Base-by-base conservation (phyloP, 2,329 filamentous ascomycete genomes). In the Cladobotryum mycophilum region DNA sequence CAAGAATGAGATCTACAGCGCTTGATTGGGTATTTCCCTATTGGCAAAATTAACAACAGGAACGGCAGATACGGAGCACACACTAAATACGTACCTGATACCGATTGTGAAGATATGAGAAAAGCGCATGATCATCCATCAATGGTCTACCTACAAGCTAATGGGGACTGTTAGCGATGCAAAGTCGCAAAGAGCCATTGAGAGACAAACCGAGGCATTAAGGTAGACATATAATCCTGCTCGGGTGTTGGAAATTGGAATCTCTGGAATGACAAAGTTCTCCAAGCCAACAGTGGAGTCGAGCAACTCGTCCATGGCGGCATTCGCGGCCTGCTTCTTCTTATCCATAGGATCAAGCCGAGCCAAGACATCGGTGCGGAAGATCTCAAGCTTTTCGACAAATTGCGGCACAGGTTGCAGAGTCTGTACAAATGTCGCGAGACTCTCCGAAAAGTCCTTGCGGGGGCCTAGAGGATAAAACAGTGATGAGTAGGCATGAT, bases 141-240 rank as follows among this genome's bases (percentile, higher is more conserved):
- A 95, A 71, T 0, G 92, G 91, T 33, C 89, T 81, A 33, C 85
- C 89, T 54, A 88, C 82, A 48, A 96, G 82, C 88, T 93, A 36
- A n/a, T 38, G 11, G 12, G 45, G 4, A 33, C 5, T 5, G 50
- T 52, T 18, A 52, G 18, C 33, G 36, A 13, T 22, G 12, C 18
- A 13, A 4, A 9, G 12, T 17, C 14, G 7, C 12, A 37, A 2
- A 34, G 12, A 15, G 14, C 6, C 14, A 36, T 18, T 7, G 30
- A 15, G 22, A 43, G 6, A 64, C 81, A 57, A 72, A 93, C 87
- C 64, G 87, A 78, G 49, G 89, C 83, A 64, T 90, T 93, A 8
- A 96, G 72, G 64, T 92, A 93, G 6, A 95, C 76, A 63, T 93
- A 96, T 49, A 96, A 74, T 5, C 88, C 90, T 47, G 88, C 87